Base-by-base conservation (phyloP, 805 yeast species). In the Pichia californica region DNA sequence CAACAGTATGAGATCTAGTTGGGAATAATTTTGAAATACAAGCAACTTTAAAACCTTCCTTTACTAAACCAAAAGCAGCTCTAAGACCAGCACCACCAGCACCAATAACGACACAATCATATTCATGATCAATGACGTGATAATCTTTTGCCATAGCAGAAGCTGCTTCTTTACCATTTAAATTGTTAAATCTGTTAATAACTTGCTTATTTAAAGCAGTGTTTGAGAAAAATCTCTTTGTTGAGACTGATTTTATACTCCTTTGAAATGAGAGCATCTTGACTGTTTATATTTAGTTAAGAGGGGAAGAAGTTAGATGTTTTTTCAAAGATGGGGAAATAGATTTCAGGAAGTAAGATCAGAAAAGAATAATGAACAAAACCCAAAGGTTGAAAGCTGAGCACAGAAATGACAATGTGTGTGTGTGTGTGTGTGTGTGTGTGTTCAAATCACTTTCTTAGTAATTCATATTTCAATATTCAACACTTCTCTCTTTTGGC, bases 51-150 rank as follows among this genome's bases (percentile, higher is more conserved):
- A 75, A 91, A 35, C 99, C 99, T 43, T 95, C 95, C 62, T 88
- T 89, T 46, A 97, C 96, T 46, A 91, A 76, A 52, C 99, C 99
- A 57, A 91, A 93, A 31, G 99, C 98, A 33, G 99, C 99, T 71
- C 99, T 82, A 49, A 91, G 73, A 63, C 99, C 99, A 39, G 99
- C 99, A 66, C 99, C 99, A 61, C 99, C 99, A 45, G 99, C 99
- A 61, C 99, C 99, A 43, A 91, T 88, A 47, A 91, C 98, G 39
- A 91, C 80, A 74, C 96, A 88, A 72, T 91, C 99, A 69, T 93
- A 91, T 67, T 93, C 98, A 67, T 91, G 99, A 69, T 91, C 98
- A 54, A 91, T 82, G 51, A 91, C 82, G 61, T 88, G 93, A 68
- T 93, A 91, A 61, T 88, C 86, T 52, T 79, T 71, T 40, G 76